Base-by-base conservation (phyloP, 2,329 filamentous ascomycete genomes). In the Achaetomium macrosporum region DNA sequence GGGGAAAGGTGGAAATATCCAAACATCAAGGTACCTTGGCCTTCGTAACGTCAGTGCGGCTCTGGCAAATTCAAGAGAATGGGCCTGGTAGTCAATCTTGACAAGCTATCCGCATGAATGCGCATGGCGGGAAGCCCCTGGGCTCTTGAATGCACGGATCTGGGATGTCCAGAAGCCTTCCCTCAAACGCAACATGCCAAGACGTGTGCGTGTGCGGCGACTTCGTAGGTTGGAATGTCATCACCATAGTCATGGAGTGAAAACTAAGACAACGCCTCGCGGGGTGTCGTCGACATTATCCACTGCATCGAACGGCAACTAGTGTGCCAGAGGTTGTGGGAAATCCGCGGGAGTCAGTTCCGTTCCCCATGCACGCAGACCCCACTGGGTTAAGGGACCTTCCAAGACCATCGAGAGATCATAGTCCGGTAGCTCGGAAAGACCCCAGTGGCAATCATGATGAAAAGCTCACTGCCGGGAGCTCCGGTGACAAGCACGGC, bases 151-250 rank as follows among this genome's bases (percentile, higher is more conserved):
- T 57, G 56, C 55, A 60, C 47, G 51, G 56, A 56, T 59, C 39
- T 58, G 52, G 59, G 60, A 61, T 56, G 44, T 59, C 52, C 60
- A 51, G 59, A 62, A 62, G 58, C 56, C 42, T 60, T 59, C 55
- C 52, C 15, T 35, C 42, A 49, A 54, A 46, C 30, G 47, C 35
- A 20, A 35, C 20, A 11, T 42, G 51, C 56, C 56, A 57, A 59
- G 56, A 42, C 41, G 25, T n/a, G 51, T 35, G 25, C 35, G 6
- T 16, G 10, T 37, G 15, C 10, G 35, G 9, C n/a, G 35, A 13
- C 15, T 7, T 8, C 33, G n/a, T n/a, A n/a, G n/a, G n/a, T n/a
- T n/a, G 25, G 25, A 39, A 7, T 30, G 47, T 10, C 31, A 39
- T 47, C 37, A 45, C 31, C 42, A 46, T 42, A 8, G 25, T 30